Conservation (phyloP, 305 asterid species). For the Caryopteris hybrid region DNA sequence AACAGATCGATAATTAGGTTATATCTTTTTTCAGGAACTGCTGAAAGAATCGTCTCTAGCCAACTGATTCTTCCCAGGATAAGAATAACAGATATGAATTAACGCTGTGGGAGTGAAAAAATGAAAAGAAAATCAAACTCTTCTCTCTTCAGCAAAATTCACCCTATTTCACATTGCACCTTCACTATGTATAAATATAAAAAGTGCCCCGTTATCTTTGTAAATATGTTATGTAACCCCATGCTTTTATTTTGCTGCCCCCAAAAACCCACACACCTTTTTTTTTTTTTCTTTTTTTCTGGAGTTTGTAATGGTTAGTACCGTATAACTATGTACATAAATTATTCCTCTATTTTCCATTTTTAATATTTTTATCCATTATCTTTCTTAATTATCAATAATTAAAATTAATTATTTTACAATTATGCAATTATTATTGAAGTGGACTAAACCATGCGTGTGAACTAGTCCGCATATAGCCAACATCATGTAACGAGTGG, state of each 20-base stretch:
- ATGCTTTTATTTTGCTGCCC: background rate
- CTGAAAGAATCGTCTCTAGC: background rate
- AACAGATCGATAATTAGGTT: slow-evolving; percentile 8
- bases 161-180: slow-evolving; percentile 5
- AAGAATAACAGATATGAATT: background rate
- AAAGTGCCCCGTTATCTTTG: background rate
- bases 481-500: too few relatives aligned
- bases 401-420: too few relatives aligned
- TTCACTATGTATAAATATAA: background rate
- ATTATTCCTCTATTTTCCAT: too few relatives aligned
- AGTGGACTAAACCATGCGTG: too few relatives aligned
- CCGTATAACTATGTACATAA: too few relatives aligned
- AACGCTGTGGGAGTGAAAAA: background rate
- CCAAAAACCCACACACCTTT: too few relatives aligned
- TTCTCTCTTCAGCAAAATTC: background rate
- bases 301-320: too few relatives aligned
- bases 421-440: too few relatives aligned
- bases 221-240: background rate
- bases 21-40: background rate
- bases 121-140: background rate
- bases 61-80: slow-evolving; percentile 4
- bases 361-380: too few relatives aligned
- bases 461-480: too few relatives aligned
- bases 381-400: too few relatives aligned
- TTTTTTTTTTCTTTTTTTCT: too few relatives aligned